Base-by-base conservation (phyloP, 768 basidiomycete species). In the Leccinum uliginosum region DNA sequence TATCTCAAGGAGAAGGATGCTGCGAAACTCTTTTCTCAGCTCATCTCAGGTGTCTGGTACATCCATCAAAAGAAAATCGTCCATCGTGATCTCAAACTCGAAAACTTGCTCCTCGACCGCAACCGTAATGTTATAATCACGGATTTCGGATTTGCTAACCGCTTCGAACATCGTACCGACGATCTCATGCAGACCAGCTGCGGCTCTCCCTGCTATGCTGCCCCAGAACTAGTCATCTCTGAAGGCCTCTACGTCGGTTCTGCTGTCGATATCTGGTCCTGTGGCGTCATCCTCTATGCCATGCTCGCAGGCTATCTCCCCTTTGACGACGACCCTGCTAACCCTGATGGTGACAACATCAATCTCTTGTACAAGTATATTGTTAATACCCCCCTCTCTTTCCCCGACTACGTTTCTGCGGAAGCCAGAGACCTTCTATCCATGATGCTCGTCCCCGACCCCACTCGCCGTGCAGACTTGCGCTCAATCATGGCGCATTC, bases 51-150 rank as follows among this genome's bases (percentile, higher is more conserved):
- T 59, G 97, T 99, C 30, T 93, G 92, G 86, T 99, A 99, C 75
- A 93, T 98, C 56, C 97, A 98, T 75, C 86, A 93, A 74, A 98
- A 98, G 81, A 95, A 97, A 78, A 98, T 99, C 59, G 96, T 98
- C 49, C 97, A 99, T 72, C 92, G 97, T 57, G 96, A 99, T 75
- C 87, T 99, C 73, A 99, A 99, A 76, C 87, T 99, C 62, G 96
- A 98, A 76, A 99, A 98, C 69, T 80, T 99, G 3, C 86, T 99
- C 43, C 86, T 99, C 56, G 97, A 99, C 76, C 89, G 95, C 59
- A 86, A 98, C 68, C 86, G 97, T 51, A 98, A 99, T 69, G 93
- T 99, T 62, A 96, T 99, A 77, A 97, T 99, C 77, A 98, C 97
- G 56, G 97, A 98, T 71, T 99, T 99, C 71, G 97, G 97, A 12